phyloP scores from a whole-genome alignment of 345 rosid species.

The Linum lewisii region DNA sequence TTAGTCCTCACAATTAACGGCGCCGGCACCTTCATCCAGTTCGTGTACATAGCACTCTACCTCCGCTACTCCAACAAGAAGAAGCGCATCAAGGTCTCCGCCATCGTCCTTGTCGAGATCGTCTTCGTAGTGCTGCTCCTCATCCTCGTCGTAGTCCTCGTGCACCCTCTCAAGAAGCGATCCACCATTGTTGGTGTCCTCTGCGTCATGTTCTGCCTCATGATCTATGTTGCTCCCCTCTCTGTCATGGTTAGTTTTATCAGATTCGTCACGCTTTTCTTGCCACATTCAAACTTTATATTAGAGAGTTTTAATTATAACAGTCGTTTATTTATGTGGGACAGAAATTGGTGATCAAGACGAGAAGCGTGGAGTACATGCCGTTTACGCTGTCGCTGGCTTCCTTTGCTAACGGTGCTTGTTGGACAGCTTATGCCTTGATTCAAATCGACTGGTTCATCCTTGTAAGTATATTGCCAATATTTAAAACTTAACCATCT shows the following conservation, averaged over 20 bases:
- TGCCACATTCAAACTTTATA: not conserved
- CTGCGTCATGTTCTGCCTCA: slow-evolving; percentile 47
- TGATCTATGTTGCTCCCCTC: slow-evolving; percentile 87
- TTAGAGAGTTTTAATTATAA: no score
- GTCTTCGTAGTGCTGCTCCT: slow-evolving; percentile 25
- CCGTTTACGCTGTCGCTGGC: slow-evolving; percentile 72
- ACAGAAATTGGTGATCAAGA: slow-evolving; percentile 75
- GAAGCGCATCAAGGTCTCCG: slow-evolving; percentile 28
- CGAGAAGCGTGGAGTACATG: slow-evolving; percentile 90
- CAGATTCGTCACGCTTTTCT: not conserved
- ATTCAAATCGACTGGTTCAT: slow-evolving; percentile 66
- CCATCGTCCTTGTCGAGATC: slow-evolving; percentile 25
- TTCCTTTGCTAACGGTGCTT: slow-evolving; percentile 47
- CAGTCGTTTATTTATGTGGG: no score
- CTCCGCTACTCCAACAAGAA: slow-evolving; percentile 29
- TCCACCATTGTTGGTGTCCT: slow-evolving; percentile 50
- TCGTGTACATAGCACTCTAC: slow-evolving; percentile 39
- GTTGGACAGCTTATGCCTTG: slow-evolving; percentile 67
- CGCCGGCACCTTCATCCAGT: slow-evolving; percentile 47
- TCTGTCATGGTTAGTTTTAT: slow-evolving; percentile 53
- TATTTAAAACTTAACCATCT: no score
- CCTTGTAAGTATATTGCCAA: slow-evolving; percentile 21
- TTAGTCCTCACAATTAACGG: slow-evolving; percentile 72
- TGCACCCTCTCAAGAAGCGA: slow-evolving; percentile 33
- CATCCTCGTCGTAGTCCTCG: slow-evolving; percentile 32